Evolutionary conservation across 257 asterid genomes (phyloP).

Genomic region (Nicotiana paniculata): DNA sequence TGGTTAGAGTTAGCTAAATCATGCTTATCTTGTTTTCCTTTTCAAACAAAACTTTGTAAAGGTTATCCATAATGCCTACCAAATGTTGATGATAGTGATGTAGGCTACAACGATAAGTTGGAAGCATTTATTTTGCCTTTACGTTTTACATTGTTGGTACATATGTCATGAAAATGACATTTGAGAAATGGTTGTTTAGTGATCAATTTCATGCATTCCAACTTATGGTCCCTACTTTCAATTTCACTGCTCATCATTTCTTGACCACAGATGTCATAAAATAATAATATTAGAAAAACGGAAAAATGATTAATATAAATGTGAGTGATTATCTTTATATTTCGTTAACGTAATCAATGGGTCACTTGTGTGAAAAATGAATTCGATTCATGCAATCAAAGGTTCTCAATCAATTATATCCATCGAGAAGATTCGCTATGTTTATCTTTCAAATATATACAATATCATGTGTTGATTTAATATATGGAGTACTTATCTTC

Average conservation of each 20-base stretch:
- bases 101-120: background rate
- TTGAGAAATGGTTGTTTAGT: background rate
- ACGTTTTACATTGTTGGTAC: background rate
- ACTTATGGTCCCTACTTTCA: background rate
- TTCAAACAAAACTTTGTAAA: background rate
- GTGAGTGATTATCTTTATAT: background rate
- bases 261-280: background rate
- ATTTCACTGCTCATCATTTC: background rate
- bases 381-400: background rate
- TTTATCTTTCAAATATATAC: too few relatives aligned
- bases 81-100: background rate
- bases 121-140: background rate
- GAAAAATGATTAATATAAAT: background rate
- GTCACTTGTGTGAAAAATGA: too few relatives aligned
- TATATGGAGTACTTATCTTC: too few relatives aligned
- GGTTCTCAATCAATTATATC: background rate
- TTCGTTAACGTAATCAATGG: background rate
- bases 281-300: too few relatives aligned
- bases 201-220: slow-evolving; percentile 1
- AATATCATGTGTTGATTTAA: too few relatives aligned
- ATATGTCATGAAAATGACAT: background rate
- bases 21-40: background rate
- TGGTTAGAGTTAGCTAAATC: background rate
- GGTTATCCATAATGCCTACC: background rate
- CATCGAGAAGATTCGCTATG: too few relatives aligned